Base-by-base conservation (phyloP, 2,329 filamentous ascomycete species). In the Didymella lethalis region DNA sequence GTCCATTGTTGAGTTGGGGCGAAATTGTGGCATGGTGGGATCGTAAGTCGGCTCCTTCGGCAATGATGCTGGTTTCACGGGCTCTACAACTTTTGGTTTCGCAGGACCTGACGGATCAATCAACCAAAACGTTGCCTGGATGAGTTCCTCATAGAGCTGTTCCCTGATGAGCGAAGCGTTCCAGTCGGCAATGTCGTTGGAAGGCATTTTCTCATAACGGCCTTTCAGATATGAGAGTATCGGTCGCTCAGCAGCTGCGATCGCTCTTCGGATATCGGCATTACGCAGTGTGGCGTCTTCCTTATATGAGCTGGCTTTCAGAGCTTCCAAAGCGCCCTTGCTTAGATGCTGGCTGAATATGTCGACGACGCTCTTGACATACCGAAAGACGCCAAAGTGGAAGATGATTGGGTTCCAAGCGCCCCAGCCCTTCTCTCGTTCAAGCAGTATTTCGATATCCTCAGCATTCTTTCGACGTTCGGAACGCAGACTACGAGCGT, bases 1-100 rank as follows among this genome's bases (percentile, higher is more conserved):
- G 23, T 73, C 67, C 4, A 57, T 59, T 5, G 64, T 61, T 31
- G 75, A 80, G 63, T 89, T 85, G n/a, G 88, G 88, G 6, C 86
- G 83, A 69, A 90, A 90, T 66, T 91, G 88, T 8, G 88, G 88
- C 74, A 90, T 80, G 0, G 88, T 90, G 7, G 86, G 86, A 65
- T 91, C 89, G 12, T n/a, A 47, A 12, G 25, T 68, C 64, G 67
- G 67, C 11, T 26, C 32, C 2, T 4, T 10, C 32, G 14, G 6
- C 28, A 12, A 7, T 10, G 12, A 18, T 7, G 16, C 10, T 11
- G 18, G 31, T n/a, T 41, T 40, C 26, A 28, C 18, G 8, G 31
- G 6, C 16, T 11, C n/a, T 8, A 3, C 16, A 7, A 16, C n/a
- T 25, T 34, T 14, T 25, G n/a, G 4, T 10, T 3, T 40, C 7